Evolutionary conservation across 2,329 filamentous ascomycete species (phyloP).

Genomic region (Exserohilum rostratum): DNA sequence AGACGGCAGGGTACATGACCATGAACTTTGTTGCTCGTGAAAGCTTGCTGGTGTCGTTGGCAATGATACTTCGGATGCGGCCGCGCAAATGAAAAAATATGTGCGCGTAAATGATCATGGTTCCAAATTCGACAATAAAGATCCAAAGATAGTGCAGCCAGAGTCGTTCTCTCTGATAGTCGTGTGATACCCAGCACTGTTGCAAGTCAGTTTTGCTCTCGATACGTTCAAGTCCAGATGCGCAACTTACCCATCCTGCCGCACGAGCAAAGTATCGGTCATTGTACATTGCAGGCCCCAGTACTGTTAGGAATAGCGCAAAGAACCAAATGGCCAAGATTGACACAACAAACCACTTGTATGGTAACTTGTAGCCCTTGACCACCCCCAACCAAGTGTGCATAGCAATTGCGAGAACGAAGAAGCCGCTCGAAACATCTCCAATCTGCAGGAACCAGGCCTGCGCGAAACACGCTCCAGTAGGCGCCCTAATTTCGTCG

Average conservation of each 20-base stretch:
- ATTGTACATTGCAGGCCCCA: slow-evolving; percentile 54
- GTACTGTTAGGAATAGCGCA: slow-evolving; percentile 53
- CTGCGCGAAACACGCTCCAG: slow-evolving; percentile 57
- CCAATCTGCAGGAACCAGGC: slow-evolving; percentile 60
- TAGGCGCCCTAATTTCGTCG: slow-evolving; percentile 53
- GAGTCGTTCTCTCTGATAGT: slow-evolving; percentile 54
- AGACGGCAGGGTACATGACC: slow-evolving; percentile 68
- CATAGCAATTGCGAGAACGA: slow-evolving; percentile 61
- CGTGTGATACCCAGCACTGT: slow-evolving; percentile 57
- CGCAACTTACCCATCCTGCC: slow-evolving; percentile 51
- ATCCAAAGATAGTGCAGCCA: slow-evolving; percentile 62
- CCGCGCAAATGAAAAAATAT: slow-evolving; percentile 57
- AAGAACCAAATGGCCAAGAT: slow-evolving; percentile 56
- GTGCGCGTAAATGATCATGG: slow-evolving; percentile 56
- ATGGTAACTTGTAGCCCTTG: slow-evolving; percentile 54
- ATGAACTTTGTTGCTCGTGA: slow-evolving; percentile 60
- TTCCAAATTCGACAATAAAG: slow-evolving; percentile 60
- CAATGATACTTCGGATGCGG: slow-evolving; percentile 49
- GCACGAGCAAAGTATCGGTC: slow-evolving; percentile 55
- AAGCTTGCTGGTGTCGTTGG: slow-evolving; percentile 44
- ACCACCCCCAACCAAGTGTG: slow-evolving; percentile 60
- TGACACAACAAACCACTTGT: slow-evolving; percentile 52
- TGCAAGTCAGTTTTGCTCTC: background rate
- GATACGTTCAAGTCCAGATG: background rate
- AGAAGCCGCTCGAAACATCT: slow-evolving; percentile 59